Evolutionary conservation across 495 filamentous ascomycete species (phyloP), one percentile per base, ranked within the genome.

Genomic region (Letharia lupina): DNA sequence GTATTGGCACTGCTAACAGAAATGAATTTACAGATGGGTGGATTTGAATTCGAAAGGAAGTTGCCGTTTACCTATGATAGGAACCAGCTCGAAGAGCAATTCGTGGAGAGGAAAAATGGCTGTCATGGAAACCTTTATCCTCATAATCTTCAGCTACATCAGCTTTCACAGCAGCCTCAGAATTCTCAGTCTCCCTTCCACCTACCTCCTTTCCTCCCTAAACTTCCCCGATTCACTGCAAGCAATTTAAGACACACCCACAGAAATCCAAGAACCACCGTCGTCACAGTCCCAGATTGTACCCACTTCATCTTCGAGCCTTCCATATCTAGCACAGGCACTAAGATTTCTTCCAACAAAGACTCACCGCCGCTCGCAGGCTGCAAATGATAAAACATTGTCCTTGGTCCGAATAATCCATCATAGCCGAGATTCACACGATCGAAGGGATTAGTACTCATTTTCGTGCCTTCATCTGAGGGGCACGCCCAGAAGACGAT

Each of bases 401-500:
- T 96, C 58, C 83, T 79, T 28, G 86, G 83, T 6, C 84, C 87
- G 73, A 98, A 97, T 35, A 95, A 73, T 1, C 83, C 87, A 63
- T 98, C 94, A 77, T 93, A 98, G 23, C 93, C 94, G 31, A 98
- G 75, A 73, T 90, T 86, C 37, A 79, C 79, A 23, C 89, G 79
- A 74, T 97, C 94, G 73, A 98, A 98, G 2, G 94, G 94, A 71
- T 87, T 96, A 7, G 79, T 84, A 0, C 81, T 75, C 80, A 96
- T 89, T 75, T 89, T 86, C 2, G 82, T 83, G 35, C 83, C 89
- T 54, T 90, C 88, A 48, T 90, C 85, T 33, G 85, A 83, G 4
- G 81, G 80, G 73, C 94, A 98, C 2, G 92, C 94, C 93, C 93
- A 98, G 79, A 98, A 98, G 3, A 97, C 83, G 4, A 86, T 83